phyloP scores from a whole-genome alignment of 2,329 filamentous ascomycete species.

The Claviceps sp. region DNA sequence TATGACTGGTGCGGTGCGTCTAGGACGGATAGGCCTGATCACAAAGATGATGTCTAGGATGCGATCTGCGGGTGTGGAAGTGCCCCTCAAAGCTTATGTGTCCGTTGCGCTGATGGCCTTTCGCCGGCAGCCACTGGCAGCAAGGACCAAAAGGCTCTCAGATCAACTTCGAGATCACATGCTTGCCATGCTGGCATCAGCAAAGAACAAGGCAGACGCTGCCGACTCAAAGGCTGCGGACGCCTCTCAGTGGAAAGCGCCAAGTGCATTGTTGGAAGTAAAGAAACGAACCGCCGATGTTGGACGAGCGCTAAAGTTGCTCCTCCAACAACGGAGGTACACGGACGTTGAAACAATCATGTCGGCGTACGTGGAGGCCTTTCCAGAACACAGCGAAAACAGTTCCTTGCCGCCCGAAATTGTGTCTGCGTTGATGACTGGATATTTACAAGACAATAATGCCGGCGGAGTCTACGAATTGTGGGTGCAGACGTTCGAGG shows the following conservation, averaged over 20 bases:
- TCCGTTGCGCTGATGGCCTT: conserved; percentile 28
- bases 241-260: conserved; percentile 1
- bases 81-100: conserved; percentile 30
- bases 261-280: conserved; percentile 12
- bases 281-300: conserved; percentile 16
- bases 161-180: conserved; percentile 19
- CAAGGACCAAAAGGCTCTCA: conserved; percentile 13
- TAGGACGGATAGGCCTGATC: conserved; percentile 28
- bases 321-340: conserved; percentile 27
- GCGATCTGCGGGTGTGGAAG: conserved; percentile 25
- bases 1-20: conserved; percentile 36
- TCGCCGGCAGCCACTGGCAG: conserved; percentile 11
- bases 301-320: conserved; percentile 20
- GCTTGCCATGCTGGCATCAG: conserved; percentile 8
- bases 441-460: conserved; percentile 43
- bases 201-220: background rate
- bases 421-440: conserved; percentile 53
- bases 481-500: conserved; percentile 50
- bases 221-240: background rate
- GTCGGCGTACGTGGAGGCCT: conserved; percentile 33
- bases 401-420: conserved; percentile 38
- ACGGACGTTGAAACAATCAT: conserved; percentile 45
- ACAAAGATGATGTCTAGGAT: conserved; percentile 30
- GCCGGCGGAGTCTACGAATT: conserved; percentile 48
- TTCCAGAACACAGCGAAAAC: conserved; percentile 19